Conservation (phyloP, 2,329 filamentous ascomycete genomes). For the Diaporthe citriasiana region DNA sequence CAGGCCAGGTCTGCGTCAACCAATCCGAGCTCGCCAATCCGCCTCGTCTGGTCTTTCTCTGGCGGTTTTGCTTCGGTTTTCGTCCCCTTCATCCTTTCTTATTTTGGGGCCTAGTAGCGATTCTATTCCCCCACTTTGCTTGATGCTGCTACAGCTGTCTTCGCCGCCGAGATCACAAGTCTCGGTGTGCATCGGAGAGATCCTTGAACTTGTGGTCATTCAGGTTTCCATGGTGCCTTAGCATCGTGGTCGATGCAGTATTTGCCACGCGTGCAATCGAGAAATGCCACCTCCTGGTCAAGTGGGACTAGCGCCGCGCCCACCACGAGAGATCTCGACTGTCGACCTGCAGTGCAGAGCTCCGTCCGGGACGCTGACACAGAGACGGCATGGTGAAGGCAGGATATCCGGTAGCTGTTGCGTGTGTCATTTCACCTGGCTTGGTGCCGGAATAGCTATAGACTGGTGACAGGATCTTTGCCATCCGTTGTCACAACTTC, state of each 20-base stretch:
- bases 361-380: background rate
- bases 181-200: background rate
- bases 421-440: background rate
- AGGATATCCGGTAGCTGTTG: background rate
- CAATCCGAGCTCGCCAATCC: background rate
- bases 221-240: too few relatives aligned
- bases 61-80: slow-evolving; percentile 7
- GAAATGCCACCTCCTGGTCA: background rate
- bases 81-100: background rate
- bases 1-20: background rate
- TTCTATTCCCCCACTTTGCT: background rate
- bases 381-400: background rate
- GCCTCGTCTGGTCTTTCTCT: slow-evolving; percentile 22
- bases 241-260: background rate
- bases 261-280: background rate
- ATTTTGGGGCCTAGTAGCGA: background rate
- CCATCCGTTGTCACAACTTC: background rate
- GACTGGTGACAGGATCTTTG: background rate
- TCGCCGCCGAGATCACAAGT: background rate
- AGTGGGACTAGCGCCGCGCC: background rate
- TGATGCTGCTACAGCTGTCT: background rate
- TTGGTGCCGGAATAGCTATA: background rate
- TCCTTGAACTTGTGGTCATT: background rate
- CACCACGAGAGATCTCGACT: background rate
- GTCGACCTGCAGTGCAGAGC: background rate